Base-by-base conservation (phyloP, 2,329 filamentous ascomycete species). In the Helminthosporium solani region DNA sequence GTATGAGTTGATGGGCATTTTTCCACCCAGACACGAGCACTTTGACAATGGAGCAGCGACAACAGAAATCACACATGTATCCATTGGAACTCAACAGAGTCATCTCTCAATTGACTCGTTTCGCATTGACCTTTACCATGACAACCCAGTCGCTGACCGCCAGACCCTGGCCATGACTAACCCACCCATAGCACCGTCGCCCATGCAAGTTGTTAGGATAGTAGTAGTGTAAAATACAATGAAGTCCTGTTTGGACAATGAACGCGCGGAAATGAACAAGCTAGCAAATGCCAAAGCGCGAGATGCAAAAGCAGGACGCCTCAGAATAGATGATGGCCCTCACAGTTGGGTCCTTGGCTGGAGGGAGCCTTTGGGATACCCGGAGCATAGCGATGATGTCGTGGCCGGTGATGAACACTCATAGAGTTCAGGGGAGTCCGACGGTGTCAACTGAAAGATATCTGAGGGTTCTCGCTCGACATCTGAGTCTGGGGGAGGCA, bases 31-130 rank as follows among this genome's bases (percentile, higher is more conserved):
- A n/a, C n/a, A n/a, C n/a, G n/a, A n/a, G n/a, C n/a, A n/a, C n/a
- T n/a, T n/a, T n/a, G n/a, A n/a, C n/a, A n/a, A n/a, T n/a, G n/a
- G n/a, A n/a, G n/a, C n/a, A n/a, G n/a, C n/a, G n/a, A n/a, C n/a
- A n/a, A n/a, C n/a, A n/a, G n/a, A n/a, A n/a, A n/a, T n/a, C n/a
- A n/a, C 9, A 25, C 23, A 25, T 25, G 9, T 25, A 20, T 21
- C 2, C 8, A 14, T 36, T 18, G 19, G 6, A 12, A 23, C 5
- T 27, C 15, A 7, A 25, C 25, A 28, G 37, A 40, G 37, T 40
- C 39, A 33, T 31, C 42, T 34, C 46, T 34, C 46, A 37, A 19
- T 44, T 35, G 37, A 27, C 42, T 44, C 39, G 30, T 49, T 43
- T 45, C 42, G 25, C 34, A 37, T 44, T 44, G 16, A 33, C 19